phyloP scores from a whole-genome alignment of 805 yeast species.

The Candida khao-thaluensis region DNA sequence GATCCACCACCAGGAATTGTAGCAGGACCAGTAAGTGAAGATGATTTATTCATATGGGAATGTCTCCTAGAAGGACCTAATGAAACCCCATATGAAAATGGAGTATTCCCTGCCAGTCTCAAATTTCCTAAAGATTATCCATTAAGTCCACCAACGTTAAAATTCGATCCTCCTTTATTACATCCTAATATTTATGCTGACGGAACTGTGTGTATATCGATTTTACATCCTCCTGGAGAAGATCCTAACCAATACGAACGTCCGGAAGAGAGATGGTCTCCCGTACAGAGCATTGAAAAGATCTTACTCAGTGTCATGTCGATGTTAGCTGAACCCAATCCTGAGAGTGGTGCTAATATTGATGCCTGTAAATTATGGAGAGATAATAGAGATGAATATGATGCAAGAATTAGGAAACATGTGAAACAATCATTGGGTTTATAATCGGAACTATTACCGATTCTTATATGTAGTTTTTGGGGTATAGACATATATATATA shows the following conservation, averaged over 20 bases:
- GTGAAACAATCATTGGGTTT: constrained; percentile 74
- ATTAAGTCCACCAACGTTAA: constrained; percentile 73
- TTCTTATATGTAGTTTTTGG: too few species aligned
- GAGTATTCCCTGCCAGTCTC: constrained; percentile 76
- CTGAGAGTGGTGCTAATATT: constrained; percentile 91
- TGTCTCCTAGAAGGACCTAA: constrained; percentile 81
- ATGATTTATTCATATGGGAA: constrained; percentile 77
- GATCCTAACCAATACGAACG: constrained; percentile 95
- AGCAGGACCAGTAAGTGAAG: constrained; percentile 85
- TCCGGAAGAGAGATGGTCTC: constrained; percentile 97
- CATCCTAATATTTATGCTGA: constrained; percentile 95
- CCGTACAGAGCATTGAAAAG: constrained; percentile 97
- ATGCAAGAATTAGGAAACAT: constrained; percentile 60
- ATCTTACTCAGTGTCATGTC: constrained; percentile 88
- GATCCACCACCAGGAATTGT: constrained; percentile 95
- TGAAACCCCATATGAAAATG: constrained; percentile 83
- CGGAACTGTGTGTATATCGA: constrained; percentile 95
- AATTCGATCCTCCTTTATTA: constrained; percentile 74
- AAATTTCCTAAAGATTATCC: constrained; percentile 81
- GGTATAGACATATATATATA: background rate
- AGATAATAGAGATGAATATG: constrained; percentile 70
- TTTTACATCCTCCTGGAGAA: constrained; percentile 94
- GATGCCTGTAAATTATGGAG: constrained; percentile 87
- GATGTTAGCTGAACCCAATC: constrained; percentile 96
- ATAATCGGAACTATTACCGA: too few species aligned